A percentile compares a stretch with the other conserved stretches of the same genome.
Evolutionary conservation across 306 rosid species (phyloP).

Genomic region (Sechiopsis laciniata): DNA sequence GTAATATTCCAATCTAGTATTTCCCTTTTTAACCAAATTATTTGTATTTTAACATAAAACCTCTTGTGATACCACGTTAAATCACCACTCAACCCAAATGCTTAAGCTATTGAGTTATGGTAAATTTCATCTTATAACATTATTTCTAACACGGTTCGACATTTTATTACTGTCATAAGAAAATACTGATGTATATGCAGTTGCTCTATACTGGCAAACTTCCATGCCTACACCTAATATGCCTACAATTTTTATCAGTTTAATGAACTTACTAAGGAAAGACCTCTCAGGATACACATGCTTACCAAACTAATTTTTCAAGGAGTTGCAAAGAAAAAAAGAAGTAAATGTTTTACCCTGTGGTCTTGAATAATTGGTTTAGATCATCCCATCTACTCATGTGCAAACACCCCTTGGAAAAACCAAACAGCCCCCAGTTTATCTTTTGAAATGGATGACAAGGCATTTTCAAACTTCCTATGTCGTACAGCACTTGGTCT

Average conservation of each 20-base stretch:
- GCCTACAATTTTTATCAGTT: neutral
- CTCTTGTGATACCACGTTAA: neutral
- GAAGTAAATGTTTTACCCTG: slow-evolving; percentile 16
- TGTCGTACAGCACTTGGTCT: slow-evolving; percentile 75
- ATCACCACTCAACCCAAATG: neutral
- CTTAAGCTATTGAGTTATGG: neutral
- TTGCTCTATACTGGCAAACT: too few species aligned
- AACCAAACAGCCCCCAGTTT: slow-evolving; percentile 69
- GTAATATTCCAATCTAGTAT: neutral
- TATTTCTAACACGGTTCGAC: too few species aligned
- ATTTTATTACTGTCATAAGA: too few species aligned
- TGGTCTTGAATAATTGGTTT: slow-evolving; percentile 54
- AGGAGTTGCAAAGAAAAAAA: neutral
- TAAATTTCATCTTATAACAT: neutral
- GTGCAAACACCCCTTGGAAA: slow-evolving; percentile 78
- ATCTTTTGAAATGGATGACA: slow-evolving; percentile 74
- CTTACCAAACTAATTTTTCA: slow-evolving; percentile 1
- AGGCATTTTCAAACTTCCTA: slow-evolving; percentile 53
- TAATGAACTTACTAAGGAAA: neutral
- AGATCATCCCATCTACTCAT: slow-evolving; percentile 93
- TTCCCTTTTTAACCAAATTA: neutral
- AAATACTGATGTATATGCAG: too few species aligned
- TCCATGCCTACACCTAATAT: neutral
- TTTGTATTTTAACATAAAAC: neutral
- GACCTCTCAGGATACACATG: neutral